Conservation (phyloP, 2,329 filamentous ascomycete species). For the Xylariales sp. region DNA sequence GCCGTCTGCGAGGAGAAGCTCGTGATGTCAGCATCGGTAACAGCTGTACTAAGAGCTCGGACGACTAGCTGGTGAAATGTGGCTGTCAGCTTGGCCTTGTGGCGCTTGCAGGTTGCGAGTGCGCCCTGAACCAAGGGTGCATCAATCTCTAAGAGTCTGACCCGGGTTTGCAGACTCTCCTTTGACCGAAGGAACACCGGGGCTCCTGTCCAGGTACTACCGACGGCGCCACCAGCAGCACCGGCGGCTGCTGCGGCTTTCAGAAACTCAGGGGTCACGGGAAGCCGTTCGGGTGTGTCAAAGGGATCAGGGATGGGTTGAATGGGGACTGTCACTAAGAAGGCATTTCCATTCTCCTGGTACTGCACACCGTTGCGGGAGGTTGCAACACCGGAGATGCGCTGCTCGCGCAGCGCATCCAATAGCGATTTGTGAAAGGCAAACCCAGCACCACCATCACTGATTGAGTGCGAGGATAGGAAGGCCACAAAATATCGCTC, state of each 20-base stretch:
- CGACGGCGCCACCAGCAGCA: conserved; percentile 17
- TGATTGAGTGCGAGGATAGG: conserved; percentile 36
- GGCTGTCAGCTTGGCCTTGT: conserved; percentile 36
- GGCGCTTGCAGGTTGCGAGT: conserved; percentile 22
- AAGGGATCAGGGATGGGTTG: conserved; percentile 29
- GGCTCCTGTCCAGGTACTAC: conserved; percentile 27
- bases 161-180: conserved; percentile 21
- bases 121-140: conserved; percentile 18
- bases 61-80: conserved; percentile 33
- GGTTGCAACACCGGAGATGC: conserved; percentile 9
- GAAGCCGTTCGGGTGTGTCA: conserved; percentile 31
- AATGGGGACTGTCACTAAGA: too few relatives aligned
- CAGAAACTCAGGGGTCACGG: conserved; percentile 39
- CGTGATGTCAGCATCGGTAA: conserved; percentile 16
- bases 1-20: conserved; percentile 33
- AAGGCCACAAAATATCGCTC: conserved; percentile 30
- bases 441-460: conserved; percentile 36
- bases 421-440: conserved; percentile 38
- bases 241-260: conserved; percentile 31
- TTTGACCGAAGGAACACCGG: conserved; percentile 19
- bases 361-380: too few relatives aligned
- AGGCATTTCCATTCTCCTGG: too few relatives aligned
- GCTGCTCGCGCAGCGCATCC: conserved; percentile 15
- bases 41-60: conserved; percentile 27
- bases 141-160: conserved; percentile 27